phyloP scores from a whole-genome alignment of 257 asterid species.

The Gentiana dahurica region DNA sequence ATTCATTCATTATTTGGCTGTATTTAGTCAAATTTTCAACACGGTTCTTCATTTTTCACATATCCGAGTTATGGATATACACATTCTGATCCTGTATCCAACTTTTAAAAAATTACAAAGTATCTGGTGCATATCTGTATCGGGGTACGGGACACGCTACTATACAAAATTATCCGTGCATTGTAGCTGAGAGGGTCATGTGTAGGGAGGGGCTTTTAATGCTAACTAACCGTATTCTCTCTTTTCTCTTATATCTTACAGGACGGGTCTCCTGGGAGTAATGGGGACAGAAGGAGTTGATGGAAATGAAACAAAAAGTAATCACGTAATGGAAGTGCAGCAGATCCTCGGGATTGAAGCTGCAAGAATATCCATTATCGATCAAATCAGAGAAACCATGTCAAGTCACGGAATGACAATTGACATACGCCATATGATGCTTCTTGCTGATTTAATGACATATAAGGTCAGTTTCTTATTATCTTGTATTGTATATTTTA shows the following conservation, averaged over 20 bases:
- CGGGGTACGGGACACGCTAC: too few relatives aligned
- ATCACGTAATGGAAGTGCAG: slow-evolving; percentile 65
- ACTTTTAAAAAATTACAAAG: too few relatives aligned
- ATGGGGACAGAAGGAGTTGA: slow-evolving; percentile 88
- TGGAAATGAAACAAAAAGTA: slow-evolving; percentile 55
- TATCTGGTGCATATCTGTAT: too few relatives aligned
- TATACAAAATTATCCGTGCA: too few relatives aligned
- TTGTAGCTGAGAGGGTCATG: too few relatives aligned
- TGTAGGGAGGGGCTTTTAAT: too few relatives aligned
- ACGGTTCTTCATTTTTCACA: too few relatives aligned
- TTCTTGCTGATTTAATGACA: slow-evolving; percentile 92
- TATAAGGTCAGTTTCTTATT: slow-evolving; percentile 41
- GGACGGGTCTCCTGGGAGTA: slow-evolving; percentile 79
- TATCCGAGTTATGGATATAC: too few relatives aligned
- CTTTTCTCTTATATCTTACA: slow-evolving; percentile 19
- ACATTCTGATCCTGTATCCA: too few relatives aligned
- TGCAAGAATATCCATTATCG: slow-evolving; percentile 63
- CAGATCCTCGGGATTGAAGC: slow-evolving; percentile 90
- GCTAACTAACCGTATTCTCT: background rate
- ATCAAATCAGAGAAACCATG: slow-evolving; percentile 69
- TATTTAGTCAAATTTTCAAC: too few relatives aligned
- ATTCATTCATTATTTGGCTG: too few relatives aligned
- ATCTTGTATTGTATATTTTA: background rate
- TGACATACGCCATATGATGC: slow-evolving; percentile 96
- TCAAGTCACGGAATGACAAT: slow-evolving; percentile 78